A percentile compares a stretch with the other conserved stretches of the same genome.
Evolutionary conservation across 75 land plant species (phyloP).

Genomic region (Selaginella tamariscina): DNA sequence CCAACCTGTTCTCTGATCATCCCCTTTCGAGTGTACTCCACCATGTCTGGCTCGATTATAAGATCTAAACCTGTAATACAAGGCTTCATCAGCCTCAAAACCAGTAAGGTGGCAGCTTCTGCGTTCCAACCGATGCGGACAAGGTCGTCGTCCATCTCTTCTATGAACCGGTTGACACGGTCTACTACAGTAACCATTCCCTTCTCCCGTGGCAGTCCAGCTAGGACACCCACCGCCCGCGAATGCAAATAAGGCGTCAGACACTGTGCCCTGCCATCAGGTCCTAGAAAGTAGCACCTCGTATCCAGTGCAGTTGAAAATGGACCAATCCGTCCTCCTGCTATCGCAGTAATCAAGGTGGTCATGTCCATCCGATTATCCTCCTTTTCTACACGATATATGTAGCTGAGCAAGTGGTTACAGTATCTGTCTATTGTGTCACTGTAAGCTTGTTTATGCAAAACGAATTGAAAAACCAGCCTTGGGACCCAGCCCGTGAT

Average conservation of each 20-base stretch:
- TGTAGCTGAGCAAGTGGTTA: neutral
- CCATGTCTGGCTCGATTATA: too few relatives aligned
- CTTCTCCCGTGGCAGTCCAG: too few relatives aligned
- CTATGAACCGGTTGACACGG: too few relatives aligned
- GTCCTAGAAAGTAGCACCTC: neutral
- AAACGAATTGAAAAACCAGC: neutral
- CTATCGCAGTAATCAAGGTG: neutral
- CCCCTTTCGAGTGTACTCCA: too few relatives aligned
- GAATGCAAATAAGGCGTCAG: neutral
- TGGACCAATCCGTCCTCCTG: neutral
- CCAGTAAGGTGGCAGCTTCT: too few relatives aligned
- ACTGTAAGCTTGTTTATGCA: neutral
- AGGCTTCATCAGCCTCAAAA: too few relatives aligned
- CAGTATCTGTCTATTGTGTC: neutral
- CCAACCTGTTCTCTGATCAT: too few relatives aligned
- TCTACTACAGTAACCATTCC: too few relatives aligned
- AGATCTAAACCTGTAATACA: too few relatives aligned
- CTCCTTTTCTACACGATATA: neutral
- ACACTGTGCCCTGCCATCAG: neutral
- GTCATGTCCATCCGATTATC: neutral
- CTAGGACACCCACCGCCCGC: neutral
- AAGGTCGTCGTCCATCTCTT: too few relatives aligned
- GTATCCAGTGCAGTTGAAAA: neutral
- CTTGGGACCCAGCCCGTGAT: neutral
- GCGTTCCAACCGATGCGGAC: too few relatives aligned